These are phyloP conservation scores for Aspergillus sclerotialis DNA, from an alignment of 2,329 filamentous ascomycete species.

Conservation along the genomic window DNA sequence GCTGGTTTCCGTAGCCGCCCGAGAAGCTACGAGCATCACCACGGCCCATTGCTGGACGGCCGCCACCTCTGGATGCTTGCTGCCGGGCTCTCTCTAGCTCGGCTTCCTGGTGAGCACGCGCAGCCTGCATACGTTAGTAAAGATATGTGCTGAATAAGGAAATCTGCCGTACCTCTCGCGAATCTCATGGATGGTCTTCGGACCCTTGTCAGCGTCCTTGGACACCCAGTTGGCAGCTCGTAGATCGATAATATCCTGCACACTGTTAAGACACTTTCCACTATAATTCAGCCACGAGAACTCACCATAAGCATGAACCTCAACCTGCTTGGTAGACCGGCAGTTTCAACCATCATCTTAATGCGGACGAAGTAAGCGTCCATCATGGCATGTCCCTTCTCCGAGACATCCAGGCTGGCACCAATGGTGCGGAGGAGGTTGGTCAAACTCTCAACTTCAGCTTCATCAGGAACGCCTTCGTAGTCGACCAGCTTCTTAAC, in stretches of 20 bases:
- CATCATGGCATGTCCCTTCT: constrained; percentile 81
- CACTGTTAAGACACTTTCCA: no score
- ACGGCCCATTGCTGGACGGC: constrained; percentile 67
- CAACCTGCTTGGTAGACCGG: constrained; percentile 76
- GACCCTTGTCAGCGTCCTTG: constrained; percentile 87
- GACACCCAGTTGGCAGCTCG: constrained; percentile 71
- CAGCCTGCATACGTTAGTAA: constrained; percentile 41
- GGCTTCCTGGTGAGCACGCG: constrained; percentile 71
- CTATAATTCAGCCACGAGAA: no score
- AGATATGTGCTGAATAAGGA: constrained; percentile 8
- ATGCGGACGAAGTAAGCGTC: constrained; percentile 91
- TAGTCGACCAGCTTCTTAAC: constrained; percentile 96
- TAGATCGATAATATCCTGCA: constrained; percentile 73
- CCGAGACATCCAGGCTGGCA: constrained; percentile 72
- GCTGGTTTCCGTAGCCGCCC: constrained; percentile 58
- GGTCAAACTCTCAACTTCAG: constrained; percentile 90
- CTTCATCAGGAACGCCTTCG: constrained; percentile 85
- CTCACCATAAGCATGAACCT: constrained; percentile 85
- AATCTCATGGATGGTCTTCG: constrained; percentile 92
- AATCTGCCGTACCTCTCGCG: constrained; percentile 77
- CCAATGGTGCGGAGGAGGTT: constrained; percentile 91
- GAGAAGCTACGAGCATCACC: constrained; percentile 84
- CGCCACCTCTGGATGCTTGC: constrained; percentile 51
- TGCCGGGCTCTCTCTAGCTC: constrained; percentile 56
- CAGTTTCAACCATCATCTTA: constrained; percentile 69